These are phyloP conservation scores for Isoetes taiwanensis DNA, from an alignment of 75 land plant species.

Conservation along the genomic window DNA sequence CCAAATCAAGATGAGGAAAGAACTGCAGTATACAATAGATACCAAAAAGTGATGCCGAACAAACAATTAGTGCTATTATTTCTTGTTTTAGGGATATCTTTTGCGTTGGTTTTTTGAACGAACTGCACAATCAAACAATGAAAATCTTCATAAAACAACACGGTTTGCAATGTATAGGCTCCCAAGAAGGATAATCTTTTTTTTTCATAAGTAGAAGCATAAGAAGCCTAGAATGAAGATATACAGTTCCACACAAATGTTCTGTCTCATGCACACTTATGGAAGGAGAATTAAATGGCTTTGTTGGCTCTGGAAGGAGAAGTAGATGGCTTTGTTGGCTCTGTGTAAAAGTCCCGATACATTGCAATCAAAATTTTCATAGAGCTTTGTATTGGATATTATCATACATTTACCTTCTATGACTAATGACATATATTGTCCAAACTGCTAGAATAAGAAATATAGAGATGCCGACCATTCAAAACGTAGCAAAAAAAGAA, in stretches of 20 bases:
- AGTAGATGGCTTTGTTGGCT: too few relatives aligned
- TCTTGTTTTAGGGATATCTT: slow-evolving; percentile 30
- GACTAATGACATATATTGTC: slow-evolving; percentile 38
- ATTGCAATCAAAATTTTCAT: background rate
- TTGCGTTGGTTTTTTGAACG: slow-evolving; percentile 28
- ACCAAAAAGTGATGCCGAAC: slow-evolving; percentile 33
- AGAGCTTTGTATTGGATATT: background rate
- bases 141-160: background rate
- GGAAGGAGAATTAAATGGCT: background rate
- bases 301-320: too few relatives aligned
- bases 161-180: too few relatives aligned
- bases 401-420: slow-evolving; percentile 23
- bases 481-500: slow-evolving; percentile 22
- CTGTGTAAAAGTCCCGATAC: background rate
- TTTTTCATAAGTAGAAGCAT: background rate
- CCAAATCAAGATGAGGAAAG: slow-evolving; percentile 32
- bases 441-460: slow-evolving; percentile 29
- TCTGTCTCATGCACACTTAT: background rate
- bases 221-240: background rate
- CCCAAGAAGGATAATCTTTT: background rate
- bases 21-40: slow-evolving; percentile 35
- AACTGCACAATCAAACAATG: slow-evolving; percentile 18
- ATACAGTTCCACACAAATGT: background rate
- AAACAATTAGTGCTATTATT: slow-evolving; percentile 24
- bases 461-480: slow-evolving; percentile 29